Conservation (phyloP, 495 filamentous ascomycete species). For the Penicillium malachiteum region DNA sequence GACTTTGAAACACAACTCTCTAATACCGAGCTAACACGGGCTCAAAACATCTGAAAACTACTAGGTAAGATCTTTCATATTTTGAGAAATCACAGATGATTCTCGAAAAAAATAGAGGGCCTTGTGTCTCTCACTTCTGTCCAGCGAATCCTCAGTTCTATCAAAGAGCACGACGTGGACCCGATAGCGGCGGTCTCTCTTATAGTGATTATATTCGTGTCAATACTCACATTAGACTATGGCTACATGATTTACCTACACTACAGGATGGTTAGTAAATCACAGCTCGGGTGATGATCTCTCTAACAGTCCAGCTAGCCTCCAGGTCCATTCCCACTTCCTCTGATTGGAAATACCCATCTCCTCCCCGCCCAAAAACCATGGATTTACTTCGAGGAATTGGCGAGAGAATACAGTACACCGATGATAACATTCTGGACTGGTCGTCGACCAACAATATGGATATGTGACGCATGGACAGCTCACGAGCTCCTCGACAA, state of each 20-base stretch:
- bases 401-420: conserved; percentile 47
- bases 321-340: conserved; percentile 46
- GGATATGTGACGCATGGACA: conserved; percentile 64
- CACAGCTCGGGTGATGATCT: neutral
- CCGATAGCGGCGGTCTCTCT: neutral
- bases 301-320: conserved; percentile 31
- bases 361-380: conserved; percentile 59
- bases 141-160: neutral
- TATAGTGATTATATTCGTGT: neutral
- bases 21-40: no score
- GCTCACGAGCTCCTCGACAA: conserved; percentile 52
- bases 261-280: conserved; percentile 10
- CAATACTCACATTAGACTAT: conserved; percentile 10
- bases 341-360: conserved; percentile 55
- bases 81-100: conserved; percentile 4
- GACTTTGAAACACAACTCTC: neutral
- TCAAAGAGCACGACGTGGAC: neutral
- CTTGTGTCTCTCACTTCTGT: conserved; percentile 6
- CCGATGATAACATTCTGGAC: conserved; percentile 59
- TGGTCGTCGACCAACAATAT: conserved; percentile 61
- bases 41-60: no score
- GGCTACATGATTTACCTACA: conserved; percentile 16
- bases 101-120: conserved; percentile 10
- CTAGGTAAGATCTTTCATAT: neutral
- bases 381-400: conserved; percentile 62